Percentiles rank a stretch among this genome's conserved stretches.
phyloP scores from a whole-genome alignment of 2,329 filamentous ascomycete species.

The Keithomyces neogunnii region DNA sequence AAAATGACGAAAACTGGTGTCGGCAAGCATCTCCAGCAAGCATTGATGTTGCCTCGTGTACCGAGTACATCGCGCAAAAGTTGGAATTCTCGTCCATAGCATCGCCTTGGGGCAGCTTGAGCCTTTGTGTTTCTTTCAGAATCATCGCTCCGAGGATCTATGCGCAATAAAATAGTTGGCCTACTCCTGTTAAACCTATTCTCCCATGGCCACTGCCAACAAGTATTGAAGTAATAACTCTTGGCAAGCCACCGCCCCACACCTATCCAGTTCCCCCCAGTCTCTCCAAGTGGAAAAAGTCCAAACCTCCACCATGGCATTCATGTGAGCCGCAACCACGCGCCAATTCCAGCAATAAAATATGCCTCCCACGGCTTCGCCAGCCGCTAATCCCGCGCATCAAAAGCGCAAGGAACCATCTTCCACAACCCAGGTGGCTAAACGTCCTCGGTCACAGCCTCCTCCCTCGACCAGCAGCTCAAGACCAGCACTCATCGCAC shows the following conservation, averaged over 20 bases:
- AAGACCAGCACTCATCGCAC: conserved; percentile 19
- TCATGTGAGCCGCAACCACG: not conserved
- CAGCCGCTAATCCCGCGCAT: not conserved
- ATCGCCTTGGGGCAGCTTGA: no score
- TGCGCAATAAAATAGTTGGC: not conserved
- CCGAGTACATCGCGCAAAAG: no score
- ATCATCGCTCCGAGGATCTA: no score
- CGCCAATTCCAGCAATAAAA: not conserved
- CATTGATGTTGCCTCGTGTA: no score
- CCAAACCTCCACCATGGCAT: not conserved
- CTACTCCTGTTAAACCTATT: no score
- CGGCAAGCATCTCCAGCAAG: no score
- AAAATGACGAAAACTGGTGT: no score
- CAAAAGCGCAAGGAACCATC: not conserved
- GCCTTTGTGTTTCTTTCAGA: no score
- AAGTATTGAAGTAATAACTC: not conserved
- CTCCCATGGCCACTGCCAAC: not conserved
- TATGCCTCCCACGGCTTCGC: not conserved
- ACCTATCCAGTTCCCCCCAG: not conserved
- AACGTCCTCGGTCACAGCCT: conserved; percentile 4
- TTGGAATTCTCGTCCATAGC: no score
- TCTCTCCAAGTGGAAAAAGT: not conserved
- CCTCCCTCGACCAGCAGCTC: conserved; percentile 1
- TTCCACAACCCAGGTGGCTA: not conserved
- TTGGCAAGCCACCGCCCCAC: not conserved